Evolutionary conservation across 805 yeast species (phyloP).

Genomic region (Yarrowia sp.): DNA sequence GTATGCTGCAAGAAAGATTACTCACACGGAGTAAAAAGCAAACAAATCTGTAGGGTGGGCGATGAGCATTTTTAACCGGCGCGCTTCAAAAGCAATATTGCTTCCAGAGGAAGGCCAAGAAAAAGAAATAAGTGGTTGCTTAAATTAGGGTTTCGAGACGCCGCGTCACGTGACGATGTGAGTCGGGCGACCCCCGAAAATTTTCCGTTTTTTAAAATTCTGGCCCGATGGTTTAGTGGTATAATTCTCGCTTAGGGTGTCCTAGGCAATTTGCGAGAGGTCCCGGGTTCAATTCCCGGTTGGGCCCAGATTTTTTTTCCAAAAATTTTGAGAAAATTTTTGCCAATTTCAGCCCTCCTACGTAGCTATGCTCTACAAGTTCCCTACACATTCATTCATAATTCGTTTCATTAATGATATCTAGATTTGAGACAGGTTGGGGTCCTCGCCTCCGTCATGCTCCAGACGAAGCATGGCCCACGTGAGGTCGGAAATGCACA

Average conservation of each 20-base stretch:
- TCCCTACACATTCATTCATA: not conserved
- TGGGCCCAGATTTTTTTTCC: slow-evolving; percentile 16
- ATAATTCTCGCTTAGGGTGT: slow-evolving; percentile 26
- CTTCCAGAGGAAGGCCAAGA: not conserved
- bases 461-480: slow-evolving; percentile 78
- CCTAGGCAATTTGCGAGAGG: slow-evolving; percentile 26
- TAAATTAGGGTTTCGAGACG: not conserved
- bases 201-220: not conserved
- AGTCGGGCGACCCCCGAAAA: not conserved
- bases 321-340: no score
- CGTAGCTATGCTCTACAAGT: no score
- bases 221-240: slow-evolving; percentile 27
- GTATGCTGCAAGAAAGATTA: no score
- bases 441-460: slow-evolving; percentile 49
- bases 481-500: slow-evolving; percentile 68
- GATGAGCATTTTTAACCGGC: not conserved
- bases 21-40: not conserved
- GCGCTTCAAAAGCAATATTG: not conserved
- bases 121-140: not conserved
- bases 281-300: slow-evolving; percentile 27
- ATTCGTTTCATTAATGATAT: not conserved
- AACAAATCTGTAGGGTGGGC: not conserved
- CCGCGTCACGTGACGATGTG: not conserved
- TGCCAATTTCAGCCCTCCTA: no score
- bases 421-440: slow-evolving; percentile 32